These are phyloP conservation scores for Tricholoma hemisulphureum DNA, from an alignment of 768 basidiomycete species.

Conservation along the genomic window DNA sequence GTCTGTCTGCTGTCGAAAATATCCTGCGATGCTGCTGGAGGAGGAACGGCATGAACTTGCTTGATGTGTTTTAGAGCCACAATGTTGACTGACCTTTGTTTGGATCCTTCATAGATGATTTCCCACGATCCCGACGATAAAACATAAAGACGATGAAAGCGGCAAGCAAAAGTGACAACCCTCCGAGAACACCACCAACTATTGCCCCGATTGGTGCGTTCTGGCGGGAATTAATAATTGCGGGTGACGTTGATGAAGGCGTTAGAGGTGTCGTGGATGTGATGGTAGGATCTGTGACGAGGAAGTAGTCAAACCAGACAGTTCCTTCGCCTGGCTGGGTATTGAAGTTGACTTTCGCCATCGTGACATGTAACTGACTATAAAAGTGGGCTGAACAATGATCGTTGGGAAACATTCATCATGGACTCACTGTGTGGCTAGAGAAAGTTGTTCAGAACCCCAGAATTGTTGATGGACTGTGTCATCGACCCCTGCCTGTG, in stretches of 20 bases:
- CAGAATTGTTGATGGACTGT: constrained; percentile 35
- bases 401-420: not conserved
- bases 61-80: not conserved
- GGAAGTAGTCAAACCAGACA: constrained; percentile 44
- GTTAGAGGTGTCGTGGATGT: constrained; percentile 6
- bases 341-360: constrained; percentile 30
- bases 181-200: constrained; percentile 30
- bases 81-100: not conserved
- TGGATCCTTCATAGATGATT: not conserved
- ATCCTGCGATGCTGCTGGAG: not conserved
- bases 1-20: not conserved
- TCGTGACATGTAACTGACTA: constrained; percentile 34
- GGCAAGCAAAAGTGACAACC: constrained; percentile 20
- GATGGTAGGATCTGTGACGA: constrained; percentile 26
- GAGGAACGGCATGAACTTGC: not conserved
- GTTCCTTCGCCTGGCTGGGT: constrained; percentile 34
- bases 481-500: constrained; percentile 27
- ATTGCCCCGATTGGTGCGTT: constrained; percentile 24
- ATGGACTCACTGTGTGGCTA: constrained; percentile 31
- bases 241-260: constrained; percentile 9
- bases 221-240: not conserved
- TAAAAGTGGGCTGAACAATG: not conserved
- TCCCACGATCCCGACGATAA: constrained; percentile 16
- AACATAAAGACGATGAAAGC: constrained; percentile 18
- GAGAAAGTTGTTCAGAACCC: constrained; percentile 25